Percentiles rank a stretch among this genome's conserved stretches.
Conservation (phyloP, 257 asterid genomes). For the Solanum chilense region DNA sequence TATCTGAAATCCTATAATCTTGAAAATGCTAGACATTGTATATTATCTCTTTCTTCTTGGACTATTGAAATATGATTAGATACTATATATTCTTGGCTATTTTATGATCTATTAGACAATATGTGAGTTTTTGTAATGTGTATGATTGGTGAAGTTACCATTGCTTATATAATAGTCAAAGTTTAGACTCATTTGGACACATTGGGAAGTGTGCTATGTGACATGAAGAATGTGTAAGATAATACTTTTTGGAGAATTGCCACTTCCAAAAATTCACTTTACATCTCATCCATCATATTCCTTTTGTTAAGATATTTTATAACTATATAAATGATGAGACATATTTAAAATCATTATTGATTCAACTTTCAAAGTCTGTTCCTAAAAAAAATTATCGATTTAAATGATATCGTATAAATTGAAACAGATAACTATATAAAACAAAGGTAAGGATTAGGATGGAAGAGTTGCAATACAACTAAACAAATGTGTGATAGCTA, state of each 20-base stretch:
- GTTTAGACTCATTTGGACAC: not conserved
- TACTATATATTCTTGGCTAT: not conserved
- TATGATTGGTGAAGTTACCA: not conserved
- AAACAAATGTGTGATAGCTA: no score
- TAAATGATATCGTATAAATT: no score
- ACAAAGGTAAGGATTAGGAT: accelerated
- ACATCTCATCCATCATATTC: not conserved
- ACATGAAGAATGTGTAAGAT: not conserved
- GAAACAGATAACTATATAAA: no score
- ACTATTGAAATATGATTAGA: not conserved
- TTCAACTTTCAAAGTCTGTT: no score
- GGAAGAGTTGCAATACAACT: not conserved
- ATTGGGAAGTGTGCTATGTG: not conserved
- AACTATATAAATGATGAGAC: not conserved
- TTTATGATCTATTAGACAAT: not conserved
- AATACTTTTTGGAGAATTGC: not conserved
- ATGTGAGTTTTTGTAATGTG: not conserved
- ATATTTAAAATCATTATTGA: not conserved
- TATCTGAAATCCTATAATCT: not conserved
- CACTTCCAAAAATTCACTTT: not conserved
- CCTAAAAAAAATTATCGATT: no score
- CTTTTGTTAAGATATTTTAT: no score
- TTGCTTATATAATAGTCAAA: not conserved
- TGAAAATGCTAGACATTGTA: not conserved
- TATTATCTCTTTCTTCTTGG: not conserved